Evolutionary conservation across 768 basidiomycete species (phyloP).

Genomic region (Amanita exitialis): DNA sequence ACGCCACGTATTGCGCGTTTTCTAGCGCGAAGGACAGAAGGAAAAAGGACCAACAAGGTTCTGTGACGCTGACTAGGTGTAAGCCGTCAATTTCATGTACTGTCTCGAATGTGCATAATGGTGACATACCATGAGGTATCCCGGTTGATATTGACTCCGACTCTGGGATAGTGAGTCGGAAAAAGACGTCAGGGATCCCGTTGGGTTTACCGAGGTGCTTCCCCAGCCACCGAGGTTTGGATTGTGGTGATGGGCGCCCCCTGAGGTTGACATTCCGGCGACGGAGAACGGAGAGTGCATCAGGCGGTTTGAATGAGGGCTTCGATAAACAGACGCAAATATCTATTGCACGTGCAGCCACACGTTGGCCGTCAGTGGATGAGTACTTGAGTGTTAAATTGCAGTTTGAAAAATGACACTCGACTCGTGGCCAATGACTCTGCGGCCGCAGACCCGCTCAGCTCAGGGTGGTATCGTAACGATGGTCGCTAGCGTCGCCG

Average conservation of each 20-base stretch:
- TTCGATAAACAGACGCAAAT: background rate
- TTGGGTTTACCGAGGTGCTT: conserved; percentile 26
- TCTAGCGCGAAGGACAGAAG: conserved; percentile 12
- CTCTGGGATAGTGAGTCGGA: conserved; percentile 65
- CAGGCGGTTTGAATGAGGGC: background rate
- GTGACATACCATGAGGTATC: conserved; percentile 63
- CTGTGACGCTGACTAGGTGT: conserved; percentile 48
- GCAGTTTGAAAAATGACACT: no score
- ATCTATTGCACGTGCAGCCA: no score
- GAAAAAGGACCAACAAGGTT: background rate
- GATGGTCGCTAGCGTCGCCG: no score
- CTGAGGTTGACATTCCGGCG: conserved; percentile 50
- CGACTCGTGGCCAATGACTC: background rate
- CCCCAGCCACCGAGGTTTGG: conserved; percentile 45
- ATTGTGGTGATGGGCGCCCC: conserved; percentile 35
- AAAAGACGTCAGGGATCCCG: conserved; percentile 34
- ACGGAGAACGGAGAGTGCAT: conserved; percentile 38
- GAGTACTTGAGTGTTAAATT: no score
- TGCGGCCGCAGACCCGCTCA: no score
- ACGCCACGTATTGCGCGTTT: conserved; percentile 28
- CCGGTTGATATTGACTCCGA: conserved; percentile 69
- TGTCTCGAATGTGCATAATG: background rate
- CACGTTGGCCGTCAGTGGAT: no score
- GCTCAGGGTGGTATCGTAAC: no score
- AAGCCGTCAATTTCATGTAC: background rate